These are phyloP conservation scores for Triangularia verruculosa DNA, from an alignment of 2,329 filamentous ascomycete genomes.

Conservation along the genomic window DNA sequence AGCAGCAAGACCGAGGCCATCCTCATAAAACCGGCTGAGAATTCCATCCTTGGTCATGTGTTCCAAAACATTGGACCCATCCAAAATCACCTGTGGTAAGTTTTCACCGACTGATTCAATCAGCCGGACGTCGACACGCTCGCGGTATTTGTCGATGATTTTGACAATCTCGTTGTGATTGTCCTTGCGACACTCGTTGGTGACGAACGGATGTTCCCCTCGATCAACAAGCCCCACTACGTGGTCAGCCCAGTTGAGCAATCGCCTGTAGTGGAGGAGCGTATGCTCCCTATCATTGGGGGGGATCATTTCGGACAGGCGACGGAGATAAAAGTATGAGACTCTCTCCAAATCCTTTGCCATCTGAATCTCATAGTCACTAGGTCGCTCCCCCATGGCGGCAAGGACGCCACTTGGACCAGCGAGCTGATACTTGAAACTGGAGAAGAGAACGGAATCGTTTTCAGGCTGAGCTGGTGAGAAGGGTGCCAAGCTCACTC, in stretches of 20 bases:
- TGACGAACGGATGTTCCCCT: background rate
- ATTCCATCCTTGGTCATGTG: background rate
- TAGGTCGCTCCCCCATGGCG: background rate
- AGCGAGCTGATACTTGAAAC: background rate
- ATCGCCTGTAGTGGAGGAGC: background rate
- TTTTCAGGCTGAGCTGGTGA: background rate
- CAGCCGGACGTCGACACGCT: background rate
- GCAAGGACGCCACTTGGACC: background rate
- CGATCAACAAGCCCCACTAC: background rate
- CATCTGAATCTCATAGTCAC: background rate
- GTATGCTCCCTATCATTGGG: background rate
- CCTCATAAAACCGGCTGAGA: background rate
- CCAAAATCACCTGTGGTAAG: background rate
- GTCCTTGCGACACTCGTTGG: background rate
- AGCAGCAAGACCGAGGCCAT: background rate
- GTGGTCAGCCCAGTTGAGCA: background rate
- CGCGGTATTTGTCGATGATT: background rate
- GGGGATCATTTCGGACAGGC: background rate
- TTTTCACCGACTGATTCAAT: background rate
- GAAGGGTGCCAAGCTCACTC: conserved; percentile 22
- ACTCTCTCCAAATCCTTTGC: background rate
- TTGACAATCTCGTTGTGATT: background rate
- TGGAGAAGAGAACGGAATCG: background rate
- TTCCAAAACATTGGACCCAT: background rate
- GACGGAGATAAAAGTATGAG: background rate